These are phyloP conservation scores for Sporobolomyces roseus DNA, from an alignment of 768 basidiomycete species.

Conservation along the genomic window DNA sequence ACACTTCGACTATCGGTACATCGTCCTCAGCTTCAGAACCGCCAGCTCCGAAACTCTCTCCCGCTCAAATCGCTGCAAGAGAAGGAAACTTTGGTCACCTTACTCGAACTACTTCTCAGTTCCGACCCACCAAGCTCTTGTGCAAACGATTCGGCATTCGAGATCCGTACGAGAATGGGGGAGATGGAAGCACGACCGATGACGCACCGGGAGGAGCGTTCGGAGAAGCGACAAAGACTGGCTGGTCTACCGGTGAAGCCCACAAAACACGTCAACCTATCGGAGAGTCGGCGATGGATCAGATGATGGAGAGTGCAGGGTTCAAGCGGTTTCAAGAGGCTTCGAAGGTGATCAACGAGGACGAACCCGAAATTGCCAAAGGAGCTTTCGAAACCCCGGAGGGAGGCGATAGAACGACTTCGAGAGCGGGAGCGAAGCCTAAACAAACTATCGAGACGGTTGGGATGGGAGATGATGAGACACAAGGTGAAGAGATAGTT, in stretches of 20 bases:
- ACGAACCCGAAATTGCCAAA: conserved; percentile 29
- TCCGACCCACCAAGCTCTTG: conserved; percentile 77
- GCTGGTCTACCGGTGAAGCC: conserved; percentile 16
- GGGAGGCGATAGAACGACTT: conserved; percentile 50
- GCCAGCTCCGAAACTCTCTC: conserved; percentile 54
- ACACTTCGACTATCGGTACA: conserved; percentile 12
- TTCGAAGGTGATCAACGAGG: conserved; percentile 33
- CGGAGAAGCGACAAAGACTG: conserved; percentile 31
- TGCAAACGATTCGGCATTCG: conserved; percentile 92
- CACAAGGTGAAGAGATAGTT: conserved; percentile 78
- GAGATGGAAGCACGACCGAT: neutral
- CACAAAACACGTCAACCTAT: conserved; percentile 25
- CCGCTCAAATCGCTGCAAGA: conserved; percentile 73
- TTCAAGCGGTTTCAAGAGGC: conserved; percentile 42
- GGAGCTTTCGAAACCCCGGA: conserved; percentile 6
- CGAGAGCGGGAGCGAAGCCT: conserved; percentile 17
- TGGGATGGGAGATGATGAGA: conserved; percentile 86
- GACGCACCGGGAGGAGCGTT: conserved; percentile 12
- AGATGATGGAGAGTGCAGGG: conserved; percentile 27
- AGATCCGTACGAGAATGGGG: conserved; percentile 64
- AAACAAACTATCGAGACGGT: conserved; percentile 69
- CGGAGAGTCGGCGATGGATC: conserved; percentile 40
- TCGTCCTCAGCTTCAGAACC: neutral
- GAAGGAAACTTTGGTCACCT: conserved; percentile 87
- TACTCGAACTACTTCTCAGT: conserved; percentile 69